Evolutionary conservation across 306 rosid species (phyloP).

Genomic region (Malus orientalis): DNA sequence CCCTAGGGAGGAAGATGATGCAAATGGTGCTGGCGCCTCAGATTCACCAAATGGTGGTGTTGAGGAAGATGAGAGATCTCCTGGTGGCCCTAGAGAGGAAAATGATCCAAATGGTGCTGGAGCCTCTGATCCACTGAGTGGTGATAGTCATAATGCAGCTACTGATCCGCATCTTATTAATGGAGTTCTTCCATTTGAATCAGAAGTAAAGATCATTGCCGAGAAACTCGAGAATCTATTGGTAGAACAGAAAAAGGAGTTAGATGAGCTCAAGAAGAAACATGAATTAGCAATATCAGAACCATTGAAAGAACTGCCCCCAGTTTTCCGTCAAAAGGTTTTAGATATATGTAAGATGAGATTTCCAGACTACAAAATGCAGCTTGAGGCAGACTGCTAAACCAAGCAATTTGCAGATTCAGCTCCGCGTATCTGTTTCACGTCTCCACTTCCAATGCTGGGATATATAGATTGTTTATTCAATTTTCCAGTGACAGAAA

Average conservation of each 20-base stretch:
- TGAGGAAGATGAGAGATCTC: background rate
- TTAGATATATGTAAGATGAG: conserved; percentile 36
- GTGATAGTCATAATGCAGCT: conserved; percentile 14
- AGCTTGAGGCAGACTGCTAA: conserved; percentile 9
- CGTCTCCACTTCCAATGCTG: background rate
- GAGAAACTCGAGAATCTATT: conserved; percentile 41
- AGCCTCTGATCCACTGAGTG: conserved; percentile 11
- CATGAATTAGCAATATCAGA: conserved; percentile 52
- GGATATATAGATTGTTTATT: background rate
- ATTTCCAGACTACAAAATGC: conserved; percentile 21
- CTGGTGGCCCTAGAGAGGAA: background rate
- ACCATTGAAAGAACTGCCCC: conserved; percentile 42
- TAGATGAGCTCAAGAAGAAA: conserved; percentile 51
- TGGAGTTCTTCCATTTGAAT: conserved; percentile 16
- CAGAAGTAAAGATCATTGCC: conserved; percentile 27
- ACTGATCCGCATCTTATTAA: conserved; percentile 16
- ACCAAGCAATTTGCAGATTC: background rate
- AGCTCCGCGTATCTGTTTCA: background rate
- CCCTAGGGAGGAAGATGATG: conserved; percentile 2
- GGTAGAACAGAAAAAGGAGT: conserved; percentile 45
- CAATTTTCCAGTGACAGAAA: background rate
- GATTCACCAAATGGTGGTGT: conserved; percentile 16
- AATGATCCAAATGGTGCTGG: conserved; percentile 15
- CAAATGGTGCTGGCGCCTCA: conserved; percentile 12
- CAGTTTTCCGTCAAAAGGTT: conserved; percentile 40